Base-by-base conservation (phyloP, 352 stramenopile species). In the Phytophthora colocasiae region DNA sequence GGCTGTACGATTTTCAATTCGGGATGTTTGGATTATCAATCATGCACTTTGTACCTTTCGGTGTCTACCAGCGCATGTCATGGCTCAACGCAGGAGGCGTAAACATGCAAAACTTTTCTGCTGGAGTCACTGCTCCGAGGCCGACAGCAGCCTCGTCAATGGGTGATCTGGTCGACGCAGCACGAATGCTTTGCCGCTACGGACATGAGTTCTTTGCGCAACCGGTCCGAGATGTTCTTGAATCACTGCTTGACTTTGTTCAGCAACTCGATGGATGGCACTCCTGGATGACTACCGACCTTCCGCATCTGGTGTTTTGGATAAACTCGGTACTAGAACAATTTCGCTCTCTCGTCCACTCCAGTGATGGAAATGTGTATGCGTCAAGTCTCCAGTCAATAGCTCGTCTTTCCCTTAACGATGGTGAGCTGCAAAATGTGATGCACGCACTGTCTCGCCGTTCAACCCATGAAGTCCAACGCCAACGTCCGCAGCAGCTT, bases 1-100 rank as follows among this genome's bases (percentile, higher is more conserved):
- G 27, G 27, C 27, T 31, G 27, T 70, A 57, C 48, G 62, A 70
- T n/a, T 57, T 70, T 26, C 54, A 57, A 31, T 65, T 31, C 27
- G 54, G 54, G 15, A 51, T 54, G 11, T 34, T 58, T 12, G 39
- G 54, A 2, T 24, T 71, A 2, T 65, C 55, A 3, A 60, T 71
- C 5, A n/a, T 71, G 4, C 63, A 71, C 22, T 71, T 71, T 9
- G 4, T 22, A 0, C 63, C 40, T 1, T 59, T 66, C 1, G 55
- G 55, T 3, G 40, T 62, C 22, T 34, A 44, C 6, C 47, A 66
- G 12, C 48, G 48, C 2, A 58, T 59, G 48, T 8, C 38, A 19
- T 49, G 50, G 63, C 54, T 53, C 7, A 56, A 51, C 12, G 34
- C 11, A 3, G 40, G 58, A 5, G 49, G 50, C 17, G 24, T 36